Evolutionary conservation across 2,329 filamentous ascomycete genomes (phyloP), one percentile per base, ranked within the genome.

Genomic region (Fusarium tricinctum): DNA sequence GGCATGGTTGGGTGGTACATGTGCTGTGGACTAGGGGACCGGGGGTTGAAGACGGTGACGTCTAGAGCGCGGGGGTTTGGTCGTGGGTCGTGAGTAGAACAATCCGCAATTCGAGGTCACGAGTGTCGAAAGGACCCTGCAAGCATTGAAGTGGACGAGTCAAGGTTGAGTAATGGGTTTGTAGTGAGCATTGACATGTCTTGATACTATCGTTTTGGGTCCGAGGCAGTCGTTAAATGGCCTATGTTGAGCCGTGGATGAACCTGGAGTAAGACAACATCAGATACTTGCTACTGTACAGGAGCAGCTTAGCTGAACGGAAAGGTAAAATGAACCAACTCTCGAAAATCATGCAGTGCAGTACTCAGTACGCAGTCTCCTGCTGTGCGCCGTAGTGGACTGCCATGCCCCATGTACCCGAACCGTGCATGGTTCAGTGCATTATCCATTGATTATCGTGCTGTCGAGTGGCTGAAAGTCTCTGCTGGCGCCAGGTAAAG

Each of bases 61-160:
- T 71, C 66, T 70, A 53, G 63, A 65, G 68, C 66, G 67, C 61
- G 61, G 66, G 61, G 53, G 50, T 58, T n/a, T 38, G 46, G 26
- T 66, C 45, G 58, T 69, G 49, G 55, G 55, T 52, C 44, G 44
- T 35, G 54, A 47, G 43, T 44, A 30, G 28, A 30, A 30, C 58
- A 64, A 57, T 50, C 52, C 57, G 56, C 39, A 53, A 33, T 48
- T 57, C 53, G 8, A 66, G 63, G 66, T 73, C 71, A 73, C 66
- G 71, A 64, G 71, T 32, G 44, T 61, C 54, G 55, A 49, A 44
- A 49, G 30, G 39, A 28, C 57, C 51, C 58, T 60, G 55, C 40
- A 32, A 52, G 39, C 50, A 65, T 56, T 56, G 38, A 54, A 58
- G 32, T 33, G 20, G 51, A 32, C 47, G 28, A 51, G 58, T 62